These are phyloP conservation scores for Penstemon eatonii DNA, from an alignment of 257 asterid species.

Conservation along the genomic window DNA sequence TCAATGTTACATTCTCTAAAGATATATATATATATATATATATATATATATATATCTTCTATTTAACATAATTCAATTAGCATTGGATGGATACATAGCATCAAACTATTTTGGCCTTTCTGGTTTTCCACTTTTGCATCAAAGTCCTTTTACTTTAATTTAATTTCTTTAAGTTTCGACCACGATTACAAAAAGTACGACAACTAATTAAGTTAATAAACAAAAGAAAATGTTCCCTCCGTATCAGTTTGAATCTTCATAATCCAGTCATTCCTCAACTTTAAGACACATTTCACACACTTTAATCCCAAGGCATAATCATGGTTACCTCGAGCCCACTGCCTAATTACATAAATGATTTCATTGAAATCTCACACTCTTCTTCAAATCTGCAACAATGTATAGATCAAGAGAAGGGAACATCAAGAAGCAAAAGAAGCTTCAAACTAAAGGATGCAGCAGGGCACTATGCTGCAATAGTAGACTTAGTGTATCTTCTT, in stretches of 20 bases:
- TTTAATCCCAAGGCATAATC: constrained; percentile 54
- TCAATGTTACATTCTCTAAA: constrained; percentile 6
- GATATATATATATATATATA: not conserved
- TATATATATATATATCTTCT: no score
- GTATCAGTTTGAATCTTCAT: constrained; percentile 32
- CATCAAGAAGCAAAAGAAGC: constrained; percentile 51
- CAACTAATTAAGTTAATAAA: constrained; percentile 50
- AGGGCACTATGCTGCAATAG: constrained; percentile 59
- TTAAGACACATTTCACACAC: constrained; percentile 27
- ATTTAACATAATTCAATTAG: no score
- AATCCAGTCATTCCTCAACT: constrained; percentile 38
- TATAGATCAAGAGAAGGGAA: constrained; percentile 37
- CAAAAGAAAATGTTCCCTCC: constrained; percentile 31
- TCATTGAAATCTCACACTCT: constrained; percentile 25
- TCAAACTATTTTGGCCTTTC: no score
- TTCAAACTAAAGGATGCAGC: constrained; percentile 39
- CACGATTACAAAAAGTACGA: constrained; percentile 46
- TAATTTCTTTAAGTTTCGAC: constrained; percentile 43
- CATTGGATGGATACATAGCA: no score
- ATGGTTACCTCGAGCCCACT: constrained; percentile 46
- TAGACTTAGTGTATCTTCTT: constrained; percentile 61
- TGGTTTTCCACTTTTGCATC: not conserved
- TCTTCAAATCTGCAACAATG: constrained; percentile 46
- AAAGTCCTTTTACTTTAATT: not conserved
- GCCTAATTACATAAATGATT: constrained; percentile 42